phyloP scores from a whole-genome alignment of 1,284 basidiomycete species.

The Fomitopsis pinicola region DNA sequence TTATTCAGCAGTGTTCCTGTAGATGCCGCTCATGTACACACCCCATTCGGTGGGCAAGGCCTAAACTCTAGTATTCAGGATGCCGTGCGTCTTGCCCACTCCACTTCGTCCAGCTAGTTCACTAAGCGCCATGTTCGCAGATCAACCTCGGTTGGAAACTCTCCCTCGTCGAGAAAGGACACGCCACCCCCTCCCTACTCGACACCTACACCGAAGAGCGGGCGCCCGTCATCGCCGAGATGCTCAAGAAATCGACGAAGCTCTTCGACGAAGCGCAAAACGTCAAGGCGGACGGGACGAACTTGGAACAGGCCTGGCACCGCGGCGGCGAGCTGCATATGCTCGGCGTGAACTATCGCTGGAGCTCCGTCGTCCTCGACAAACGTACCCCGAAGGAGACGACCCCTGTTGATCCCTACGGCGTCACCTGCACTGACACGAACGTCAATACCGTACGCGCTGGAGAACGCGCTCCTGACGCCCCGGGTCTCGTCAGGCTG shows the following conservation, averaged over 20 bases:
- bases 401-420: constrained; percentile 17
- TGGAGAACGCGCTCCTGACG: constrained; percentile 43
- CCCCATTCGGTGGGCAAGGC: constrained; percentile 25
- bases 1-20: not conserved
- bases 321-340: constrained; percentile 27
- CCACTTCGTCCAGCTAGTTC: not conserved
- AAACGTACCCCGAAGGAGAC: constrained; percentile 19
- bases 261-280: constrained; percentile 3
- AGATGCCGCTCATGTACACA: constrained; percentile 28
- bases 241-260: constrained; percentile 20
- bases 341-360: constrained; percentile 43
- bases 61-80: constrained; percentile 9
- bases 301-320: constrained; percentile 2
- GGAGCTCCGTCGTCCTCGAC: constrained; percentile 41
- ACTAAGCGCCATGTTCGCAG: constrained; percentile 1
- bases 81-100: not conserved
- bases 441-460: constrained; percentile 29
- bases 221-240: constrained; percentile 21
- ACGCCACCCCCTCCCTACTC: constrained; percentile 19
- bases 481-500: constrained; percentile 28
- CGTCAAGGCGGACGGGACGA: not conserved
- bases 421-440: constrained; percentile 13
- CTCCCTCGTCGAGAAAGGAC: constrained; percentile 24
- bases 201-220: constrained; percentile 24
- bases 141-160: constrained; percentile 32